These are phyloP conservation scores for Penicillium psychrofluorescens DNA, from an alignment of 495 filamentous ascomycete genomes.

Conservation along the genomic window DNA sequence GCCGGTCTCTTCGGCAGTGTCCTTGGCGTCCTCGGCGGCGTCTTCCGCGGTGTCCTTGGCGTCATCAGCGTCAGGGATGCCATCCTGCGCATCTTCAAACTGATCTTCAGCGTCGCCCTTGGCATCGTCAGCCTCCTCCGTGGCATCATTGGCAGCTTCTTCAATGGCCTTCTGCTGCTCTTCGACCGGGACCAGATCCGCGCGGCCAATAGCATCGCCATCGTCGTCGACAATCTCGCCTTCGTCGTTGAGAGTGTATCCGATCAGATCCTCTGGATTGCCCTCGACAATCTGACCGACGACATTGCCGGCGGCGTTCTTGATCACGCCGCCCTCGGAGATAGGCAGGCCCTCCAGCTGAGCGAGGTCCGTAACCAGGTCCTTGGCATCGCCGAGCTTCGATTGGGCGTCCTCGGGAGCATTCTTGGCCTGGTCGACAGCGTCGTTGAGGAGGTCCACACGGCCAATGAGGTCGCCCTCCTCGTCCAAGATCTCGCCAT, in stretches of 20 bases:
- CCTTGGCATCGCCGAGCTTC: conserved; percentile 10
- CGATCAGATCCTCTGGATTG: conserved; percentile 53
- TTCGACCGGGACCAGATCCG: conserved; percentile 41
- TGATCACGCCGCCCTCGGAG: conserved; percentile 48
- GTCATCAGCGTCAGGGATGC: conserved; percentile 1
- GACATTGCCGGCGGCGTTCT: conserved; percentile 46
- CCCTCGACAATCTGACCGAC: conserved; percentile 55
- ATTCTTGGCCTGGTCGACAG: conserved; percentile 19
- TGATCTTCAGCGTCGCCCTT: conserved; percentile 20
- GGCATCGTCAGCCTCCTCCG: conserved; percentile 4
- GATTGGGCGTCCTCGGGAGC: conserved; percentile 10
- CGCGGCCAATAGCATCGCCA: conserved; percentile 53
- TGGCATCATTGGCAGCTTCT: conserved; percentile 9
- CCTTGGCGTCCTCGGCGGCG: conserved; percentile 21
- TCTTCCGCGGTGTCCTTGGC: conserved; percentile 15
- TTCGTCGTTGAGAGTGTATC: conserved; percentile 51
- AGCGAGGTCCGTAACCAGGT: conserved; percentile 33
- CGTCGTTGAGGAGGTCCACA: conserved; percentile 32
- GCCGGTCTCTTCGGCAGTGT: conserved; percentile 21
- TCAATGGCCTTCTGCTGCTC: conserved; percentile 24
- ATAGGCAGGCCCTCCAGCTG: conserved; percentile 52
- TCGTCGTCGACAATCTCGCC: conserved; percentile 60
- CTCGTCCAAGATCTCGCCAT: conserved; percentile 45
- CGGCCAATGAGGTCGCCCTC: conserved; percentile 43
- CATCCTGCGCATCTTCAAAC: conserved; percentile 18